Evolutionary conservation across 345 rosid species (phyloP).

Genomic region (Dipteronia dyeriana): DNA sequence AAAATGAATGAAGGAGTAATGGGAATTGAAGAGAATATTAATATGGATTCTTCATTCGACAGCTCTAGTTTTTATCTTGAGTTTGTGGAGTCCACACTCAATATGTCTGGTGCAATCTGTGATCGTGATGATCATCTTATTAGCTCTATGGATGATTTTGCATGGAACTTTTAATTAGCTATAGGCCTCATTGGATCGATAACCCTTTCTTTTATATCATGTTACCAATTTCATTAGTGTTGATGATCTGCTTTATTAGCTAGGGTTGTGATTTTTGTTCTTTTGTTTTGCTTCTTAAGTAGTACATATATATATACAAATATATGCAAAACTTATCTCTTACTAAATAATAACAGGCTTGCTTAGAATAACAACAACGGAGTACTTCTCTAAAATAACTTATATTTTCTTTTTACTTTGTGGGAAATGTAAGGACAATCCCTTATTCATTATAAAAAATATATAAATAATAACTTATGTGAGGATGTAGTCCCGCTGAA

Average conservation of each 20-base stretch:
- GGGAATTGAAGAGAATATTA: background rate
- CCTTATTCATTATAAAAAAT: too few relatives aligned
- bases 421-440: background rate
- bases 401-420: too few relatives aligned
- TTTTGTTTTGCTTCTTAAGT: background rate
- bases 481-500: too few relatives aligned
- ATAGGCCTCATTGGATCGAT: background rate
- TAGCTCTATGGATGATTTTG: constrained; percentile 40
- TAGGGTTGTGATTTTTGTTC: background rate
- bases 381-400: too few relatives aligned
- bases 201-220: background rate
- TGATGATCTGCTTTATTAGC: background rate
- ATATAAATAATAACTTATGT: too few relatives aligned
- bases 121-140: constrained; percentile 27
- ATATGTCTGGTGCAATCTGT: constrained; percentile 28
- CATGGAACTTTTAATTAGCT: constrained; percentile 44
- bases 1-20: background rate
- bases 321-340: background rate
- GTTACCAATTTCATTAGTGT: too few relatives aligned
- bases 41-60: constrained; percentile 33
- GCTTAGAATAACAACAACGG: too few relatives aligned
- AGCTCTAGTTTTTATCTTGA: constrained; percentile 36
- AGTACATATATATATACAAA: background rate
- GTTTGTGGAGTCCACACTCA: constrained; percentile 34
- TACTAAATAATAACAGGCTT: too few relatives aligned